Percentiles rank a stretch among this genome's conserved stretches.
These are phyloP conservation scores for Uromyces viciae-fabae DNA, from an alignment of 1,284 basidiomycete genomes.

Conservation along the genomic window DNA sequence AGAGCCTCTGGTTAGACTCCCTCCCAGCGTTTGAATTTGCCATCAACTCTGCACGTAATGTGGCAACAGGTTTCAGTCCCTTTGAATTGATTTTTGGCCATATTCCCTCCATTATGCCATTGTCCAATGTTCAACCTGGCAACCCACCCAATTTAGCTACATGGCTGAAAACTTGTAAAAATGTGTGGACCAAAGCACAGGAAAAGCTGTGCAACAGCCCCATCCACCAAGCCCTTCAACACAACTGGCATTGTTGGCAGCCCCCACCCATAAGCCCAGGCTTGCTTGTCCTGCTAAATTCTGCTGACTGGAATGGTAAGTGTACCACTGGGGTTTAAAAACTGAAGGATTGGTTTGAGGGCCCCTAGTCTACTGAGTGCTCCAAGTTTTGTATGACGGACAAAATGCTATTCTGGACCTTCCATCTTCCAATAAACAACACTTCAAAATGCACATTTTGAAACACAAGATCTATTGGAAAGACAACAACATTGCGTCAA, in stretches of 20 bases:
- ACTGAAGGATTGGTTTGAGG: not conserved
- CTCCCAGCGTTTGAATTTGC: slow-evolving; percentile 44
- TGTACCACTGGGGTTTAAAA: not conserved
- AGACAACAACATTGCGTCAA: too few relatives aligned
- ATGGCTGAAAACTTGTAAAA: not conserved
- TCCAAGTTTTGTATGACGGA: not conserved
- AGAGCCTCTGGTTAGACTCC: slow-evolving; percentile 46
- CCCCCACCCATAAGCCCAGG: not conserved
- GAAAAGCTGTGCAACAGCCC: not conserved
- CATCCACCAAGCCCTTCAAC: not conserved
- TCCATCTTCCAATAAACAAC: not conserved
- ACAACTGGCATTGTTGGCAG: not conserved
- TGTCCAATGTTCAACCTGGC: slow-evolving; percentile 24
- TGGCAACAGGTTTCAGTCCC: slow-evolving; percentile 44
- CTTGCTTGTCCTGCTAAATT: not conserved
- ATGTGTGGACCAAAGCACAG: not conserved
- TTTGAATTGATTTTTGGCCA: slow-evolving; percentile 45
- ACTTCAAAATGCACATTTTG: not conserved
- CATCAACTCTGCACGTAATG: slow-evolving; percentile 46
- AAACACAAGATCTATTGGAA: not conserved
- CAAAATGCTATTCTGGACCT: not conserved
- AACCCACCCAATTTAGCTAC: not conserved
- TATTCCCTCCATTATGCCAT: not conserved
- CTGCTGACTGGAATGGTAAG: not conserved
- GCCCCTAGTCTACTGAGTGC: not conserved